Evolutionary conservation across 176 grass and related monocot species (phyloP).

Genomic region (Eremochloa ophiuroides): DNA sequence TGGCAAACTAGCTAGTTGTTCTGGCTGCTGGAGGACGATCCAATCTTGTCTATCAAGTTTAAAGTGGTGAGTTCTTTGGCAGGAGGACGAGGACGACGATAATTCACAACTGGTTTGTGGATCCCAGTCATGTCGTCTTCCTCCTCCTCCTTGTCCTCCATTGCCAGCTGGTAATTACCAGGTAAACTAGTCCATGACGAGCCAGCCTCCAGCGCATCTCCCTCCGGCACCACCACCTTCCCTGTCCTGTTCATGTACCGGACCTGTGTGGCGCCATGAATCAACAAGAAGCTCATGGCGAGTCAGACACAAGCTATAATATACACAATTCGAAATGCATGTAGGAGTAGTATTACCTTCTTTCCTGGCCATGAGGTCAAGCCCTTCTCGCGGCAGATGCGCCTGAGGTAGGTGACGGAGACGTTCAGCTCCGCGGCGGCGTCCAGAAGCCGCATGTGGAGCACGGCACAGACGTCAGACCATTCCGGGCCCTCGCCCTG

Average conservation of each 20-base stretch:
- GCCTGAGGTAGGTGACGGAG: not conserved
- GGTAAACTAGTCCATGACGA: not conserved
- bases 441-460: not conserved
- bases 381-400: not conserved
- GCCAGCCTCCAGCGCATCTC: not conserved
- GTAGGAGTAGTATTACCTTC: not conserved
- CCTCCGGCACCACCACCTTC: not conserved
- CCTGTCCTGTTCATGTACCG: not conserved
- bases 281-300: not conserved
- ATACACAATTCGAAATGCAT: no score
- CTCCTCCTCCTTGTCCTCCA: no score
- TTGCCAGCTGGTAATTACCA: not conserved
- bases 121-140: not conserved
- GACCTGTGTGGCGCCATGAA: not conserved
- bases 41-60: not conserved
- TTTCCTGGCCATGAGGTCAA: not conserved
- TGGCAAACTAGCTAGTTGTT: not conserved
- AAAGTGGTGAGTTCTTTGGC: not conserved
- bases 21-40: not conserved
- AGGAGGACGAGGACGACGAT: no score
- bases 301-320: not conserved
- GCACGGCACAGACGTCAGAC: not conserved
- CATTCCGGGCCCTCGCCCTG: not conserved
- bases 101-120: not conserved
- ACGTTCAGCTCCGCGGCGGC: not conserved